A percentile compares a stretch with the other conserved stretches of the same genome.
phyloP scores from a whole-genome alignment of 495 filamentous ascomycete species.

The Penicillium turbatum region DNA sequence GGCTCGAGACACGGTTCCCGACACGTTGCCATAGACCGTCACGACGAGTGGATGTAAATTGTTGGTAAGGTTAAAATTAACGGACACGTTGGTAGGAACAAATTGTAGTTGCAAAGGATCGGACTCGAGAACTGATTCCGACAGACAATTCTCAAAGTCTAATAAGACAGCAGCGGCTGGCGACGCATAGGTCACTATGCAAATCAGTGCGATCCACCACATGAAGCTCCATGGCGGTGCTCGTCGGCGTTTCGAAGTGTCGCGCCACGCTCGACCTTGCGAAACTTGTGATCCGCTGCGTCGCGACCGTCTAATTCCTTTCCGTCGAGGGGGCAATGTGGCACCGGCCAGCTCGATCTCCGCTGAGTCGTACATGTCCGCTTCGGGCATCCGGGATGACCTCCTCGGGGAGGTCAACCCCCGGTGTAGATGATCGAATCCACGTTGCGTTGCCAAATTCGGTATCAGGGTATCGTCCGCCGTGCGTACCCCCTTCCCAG shows the following conservation, averaged over 20 bases:
- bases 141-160: constrained; percentile 80
- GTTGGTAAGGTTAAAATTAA: constrained; percentile 60
- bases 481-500: constrained; percentile 1
- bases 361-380: constrained; percentile 34
- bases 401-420: constrained; percentile 48
- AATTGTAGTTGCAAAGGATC: constrained; percentile 68
- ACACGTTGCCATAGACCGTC: constrained; percentile 88
- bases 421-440: constrained; percentile 38
- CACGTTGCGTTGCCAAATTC: constrained; percentile 37
- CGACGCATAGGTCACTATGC: constrained; percentile 20
- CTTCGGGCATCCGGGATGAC: constrained; percentile 38
- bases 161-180: constrained; percentile 55
- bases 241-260: constrained; percentile 23
- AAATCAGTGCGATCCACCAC: constrained; percentile 24
- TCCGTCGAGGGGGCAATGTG: constrained; percentile 7
- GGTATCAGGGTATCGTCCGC: constrained; percentile 9
- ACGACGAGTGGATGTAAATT: constrained; percentile 65
- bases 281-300: constrained; percentile 4
- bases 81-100: constrained; percentile 65
- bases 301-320: constrained; percentile 9
- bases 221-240: constrained; percentile 11
- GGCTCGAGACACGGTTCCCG: constrained; percentile 50
- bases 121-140: constrained; percentile 51
- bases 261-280: constrained; percentile 22
- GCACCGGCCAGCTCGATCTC: constrained; percentile 8